Evolutionary conservation across 768 basidiomycete species (phyloP).

Genomic region (Trametes meyenii): DNA sequence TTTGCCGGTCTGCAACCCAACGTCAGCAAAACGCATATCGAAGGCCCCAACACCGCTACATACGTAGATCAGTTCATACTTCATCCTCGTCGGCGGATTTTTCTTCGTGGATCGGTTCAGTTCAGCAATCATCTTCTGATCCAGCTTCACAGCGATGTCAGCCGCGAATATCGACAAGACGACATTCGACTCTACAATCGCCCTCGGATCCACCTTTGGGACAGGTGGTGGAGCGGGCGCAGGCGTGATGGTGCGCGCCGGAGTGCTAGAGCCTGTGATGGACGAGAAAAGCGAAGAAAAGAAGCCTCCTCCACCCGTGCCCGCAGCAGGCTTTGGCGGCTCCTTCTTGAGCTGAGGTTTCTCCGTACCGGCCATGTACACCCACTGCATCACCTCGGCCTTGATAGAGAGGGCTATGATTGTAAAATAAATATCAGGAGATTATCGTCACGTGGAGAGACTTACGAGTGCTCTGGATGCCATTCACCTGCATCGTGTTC

Average conservation of each 20-base stretch:
- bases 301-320: conserved; percentile 34
- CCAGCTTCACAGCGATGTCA: conserved; percentile 63
- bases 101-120: conserved; percentile 94
- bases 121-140: conserved; percentile 69
- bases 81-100: conserved; percentile 76
- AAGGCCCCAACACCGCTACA: conserved; percentile 28
- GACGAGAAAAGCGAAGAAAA: conserved; percentile 45
- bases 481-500: conserved; percentile 69
- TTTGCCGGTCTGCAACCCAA: conserved; percentile 64
- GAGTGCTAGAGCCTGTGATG: conserved; percentile 33
- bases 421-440: conserved; percentile 6
- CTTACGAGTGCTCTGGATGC: conserved; percentile 67
- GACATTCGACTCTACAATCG: conserved; percentile 55
- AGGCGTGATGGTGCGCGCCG: conserved; percentile 37
- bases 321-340: conserved; percentile 25
- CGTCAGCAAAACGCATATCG: not conserved
- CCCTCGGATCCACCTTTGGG: conserved; percentile 24
- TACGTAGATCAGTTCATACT: conserved; percentile 85
- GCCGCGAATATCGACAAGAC: conserved; percentile 67
- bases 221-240: conserved; percentile 42
- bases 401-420: conserved; percentile 59
- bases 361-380: conserved; percentile 67
- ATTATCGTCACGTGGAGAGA: conserved; percentile 9
- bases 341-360: conserved; percentile 48
- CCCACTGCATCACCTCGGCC: conserved; percentile 80